A percentile compares a stretch with the other conserved stretches of the same genome.
These are phyloP conservation scores for Apiospora hydei DNA, from an alignment of 2,329 filamentous ascomycete genomes.

Conservation along the genomic window DNA sequence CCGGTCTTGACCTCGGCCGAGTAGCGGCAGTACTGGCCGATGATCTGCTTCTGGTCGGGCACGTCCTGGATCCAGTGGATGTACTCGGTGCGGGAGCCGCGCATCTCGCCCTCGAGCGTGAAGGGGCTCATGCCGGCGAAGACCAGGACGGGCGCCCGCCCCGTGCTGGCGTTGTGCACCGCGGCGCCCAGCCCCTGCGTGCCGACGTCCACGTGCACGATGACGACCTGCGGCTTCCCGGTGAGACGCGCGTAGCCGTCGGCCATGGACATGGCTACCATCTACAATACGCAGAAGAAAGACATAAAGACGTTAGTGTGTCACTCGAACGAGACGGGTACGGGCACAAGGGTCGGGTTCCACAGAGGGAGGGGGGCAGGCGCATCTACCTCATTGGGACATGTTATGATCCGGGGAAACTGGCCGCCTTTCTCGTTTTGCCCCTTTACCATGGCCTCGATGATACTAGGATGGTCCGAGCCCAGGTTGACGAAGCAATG, in stretches of 20 bases:
- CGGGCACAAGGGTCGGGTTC: not conserved
- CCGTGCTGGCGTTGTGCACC: conserved; percentile 80
- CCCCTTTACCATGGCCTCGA: conserved; percentile 82
- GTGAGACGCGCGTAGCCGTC: conserved; percentile 80
- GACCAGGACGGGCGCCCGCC: conserved; percentile 76
- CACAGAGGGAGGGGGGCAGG: not conserved
- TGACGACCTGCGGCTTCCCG: conserved; percentile 76
- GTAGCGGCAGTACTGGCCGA: conserved; percentile 87
- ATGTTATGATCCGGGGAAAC: conserved; percentile 79
- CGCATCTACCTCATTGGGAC: conserved; percentile 73
- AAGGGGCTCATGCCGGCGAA: conserved; percentile 81
- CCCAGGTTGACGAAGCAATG: conserved; percentile 69
- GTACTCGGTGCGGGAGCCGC: conserved; percentile 80
- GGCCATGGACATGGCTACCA: conserved; percentile 86
- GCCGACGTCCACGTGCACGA: conserved; percentile 83
- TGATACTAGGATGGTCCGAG: conserved; percentile 78
- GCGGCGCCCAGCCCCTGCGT: conserved; percentile 81
- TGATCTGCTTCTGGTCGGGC: conserved; percentile 80
- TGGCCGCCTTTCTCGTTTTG: conserved; percentile 69
- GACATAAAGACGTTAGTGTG: not conserved
- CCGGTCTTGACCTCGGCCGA: conserved; percentile 83
- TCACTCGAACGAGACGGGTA: not conserved
- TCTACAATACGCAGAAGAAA: conserved; percentile 52
- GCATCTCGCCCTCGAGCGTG: conserved; percentile 79
- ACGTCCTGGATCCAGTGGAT: conserved; percentile 90